These are phyloP conservation scores for Xylaria sp. DNA, from an alignment of 2,329 filamentous ascomycete species.

Conservation along the genomic window DNA sequence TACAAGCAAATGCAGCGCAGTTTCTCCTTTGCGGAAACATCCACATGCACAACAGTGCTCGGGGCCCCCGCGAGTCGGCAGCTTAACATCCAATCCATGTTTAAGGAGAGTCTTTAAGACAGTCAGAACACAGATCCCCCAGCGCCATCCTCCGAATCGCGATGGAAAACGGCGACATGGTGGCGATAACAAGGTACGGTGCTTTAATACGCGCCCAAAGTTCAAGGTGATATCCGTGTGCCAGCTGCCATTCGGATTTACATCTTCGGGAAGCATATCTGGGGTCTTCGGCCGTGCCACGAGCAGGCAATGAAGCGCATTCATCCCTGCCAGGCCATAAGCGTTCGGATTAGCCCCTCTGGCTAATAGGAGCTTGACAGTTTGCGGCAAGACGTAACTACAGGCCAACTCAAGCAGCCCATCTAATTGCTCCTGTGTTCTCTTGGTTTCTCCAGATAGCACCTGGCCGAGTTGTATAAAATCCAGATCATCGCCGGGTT, in stretches of 20 bases:
- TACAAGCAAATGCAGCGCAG: background rate
- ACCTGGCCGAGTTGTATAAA: background rate
- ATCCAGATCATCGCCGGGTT: background rate
- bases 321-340: background rate
- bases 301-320: background rate
- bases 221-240: background rate
- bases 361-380: background rate
- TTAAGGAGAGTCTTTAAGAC: background rate
- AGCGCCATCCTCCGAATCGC: no score
- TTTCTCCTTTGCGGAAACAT: background rate
- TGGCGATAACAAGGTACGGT: no score
- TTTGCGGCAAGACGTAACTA: background rate
- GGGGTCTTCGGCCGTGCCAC: no score
- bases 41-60: no score
- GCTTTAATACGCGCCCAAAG: background rate
- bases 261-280: no score
- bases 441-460: background rate
- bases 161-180: no score
- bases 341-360: conserved; percentile 4
- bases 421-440: background rate
- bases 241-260: no score
- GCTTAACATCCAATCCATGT: background rate
- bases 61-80: no score
- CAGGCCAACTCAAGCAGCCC: background rate
- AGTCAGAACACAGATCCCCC: background rate